Evolutionary conservation across 2,329 filamentous ascomycete species (phyloP), one percentile per base, ranked within the genome.

Genomic region (Colletotrichum filicis): DNA sequence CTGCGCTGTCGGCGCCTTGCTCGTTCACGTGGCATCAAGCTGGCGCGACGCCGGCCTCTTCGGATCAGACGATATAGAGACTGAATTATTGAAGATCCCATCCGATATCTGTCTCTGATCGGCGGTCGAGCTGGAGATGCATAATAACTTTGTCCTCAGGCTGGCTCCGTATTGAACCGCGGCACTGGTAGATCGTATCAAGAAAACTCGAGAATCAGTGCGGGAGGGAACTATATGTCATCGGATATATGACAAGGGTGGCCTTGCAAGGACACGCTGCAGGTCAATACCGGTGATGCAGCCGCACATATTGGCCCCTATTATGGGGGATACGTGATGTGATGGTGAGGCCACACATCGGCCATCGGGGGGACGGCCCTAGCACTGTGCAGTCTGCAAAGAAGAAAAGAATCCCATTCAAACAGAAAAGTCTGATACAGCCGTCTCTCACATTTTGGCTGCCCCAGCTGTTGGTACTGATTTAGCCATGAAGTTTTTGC

Each of bases 131-230:
- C 16, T 37, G 5, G n/a, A 16, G 24, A 19, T 28, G 16, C 30
- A 53, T 53, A 11, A n/a, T 14, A 14, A 35, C 7, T n/a, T 16
- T 58, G 53, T 66, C 60, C 26, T 5, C 4, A 28, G 12, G 46
- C 5, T 4, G 42, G 42, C 57, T 32, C 32, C 63, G 22, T 60
- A 11, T 12, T 49, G 30, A 62, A 63, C 65, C 66, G 42, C 26
- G 57, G 30, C 24, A 9, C 42, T 58, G 64, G 68, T 58, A 42
- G 59, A 46, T 32, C 46, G 68, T 37, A 59, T 32, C 24, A 12
- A n/a, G 24, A 61, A 61, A 35, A 35, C 56, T 65, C 46, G 56
- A 61, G 70, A 56, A 73, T 49, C 49, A 66, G 60, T 73, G 66
- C 70, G 46, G n/a, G 7, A 49, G 22, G 46, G 58, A 73, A 60